phyloP scores from a whole-genome alignment of 345 rosid species.

The Pugionium dolabratum region DNA sequence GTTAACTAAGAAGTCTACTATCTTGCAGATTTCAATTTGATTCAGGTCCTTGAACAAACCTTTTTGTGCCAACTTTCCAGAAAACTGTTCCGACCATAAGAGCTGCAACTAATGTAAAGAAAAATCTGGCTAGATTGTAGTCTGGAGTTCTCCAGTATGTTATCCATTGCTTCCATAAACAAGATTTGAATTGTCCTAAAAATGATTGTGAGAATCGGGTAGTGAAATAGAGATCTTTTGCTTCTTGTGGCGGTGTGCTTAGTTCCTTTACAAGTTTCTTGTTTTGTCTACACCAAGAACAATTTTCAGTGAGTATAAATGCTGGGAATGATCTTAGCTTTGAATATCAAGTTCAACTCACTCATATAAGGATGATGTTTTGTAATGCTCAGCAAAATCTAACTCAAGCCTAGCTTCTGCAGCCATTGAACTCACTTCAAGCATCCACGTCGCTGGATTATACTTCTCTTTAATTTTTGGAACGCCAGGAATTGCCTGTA shows the following conservation, averaged over 20 bases:
- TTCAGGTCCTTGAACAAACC: slow-evolving; percentile 36
- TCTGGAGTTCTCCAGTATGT: slow-evolving; percentile 82
- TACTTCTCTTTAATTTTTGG: slow-evolving; percentile 65
- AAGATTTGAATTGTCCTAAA: slow-evolving; percentile 64
- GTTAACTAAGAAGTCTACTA: no score
- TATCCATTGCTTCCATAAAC: slow-evolving; percentile 73
- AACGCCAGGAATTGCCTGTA: slow-evolving; percentile 62
- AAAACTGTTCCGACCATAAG: slow-evolving; percentile 62
- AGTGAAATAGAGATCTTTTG: slow-evolving; percentile 52
- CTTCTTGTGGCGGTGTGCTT: slow-evolving; percentile 54
- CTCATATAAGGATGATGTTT: slow-evolving; percentile 56
- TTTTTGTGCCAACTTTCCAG: slow-evolving; percentile 62
- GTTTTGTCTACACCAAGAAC: slow-evolving; percentile 48
- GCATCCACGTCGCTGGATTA: slow-evolving; percentile 92
- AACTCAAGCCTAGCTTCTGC: slow-evolving; percentile 63
- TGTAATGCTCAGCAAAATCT: slow-evolving; percentile 76
- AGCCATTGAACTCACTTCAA: slow-evolving; percentile 83
- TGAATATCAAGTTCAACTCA: slow-evolving; percentile 38
- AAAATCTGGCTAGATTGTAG: slow-evolving; percentile 58
- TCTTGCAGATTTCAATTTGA: not conserved
- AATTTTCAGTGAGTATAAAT: not conserved
- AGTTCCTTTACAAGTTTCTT: slow-evolving; percentile 60
- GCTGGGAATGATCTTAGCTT: not conserved
- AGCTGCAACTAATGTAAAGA: slow-evolving; percentile 55
- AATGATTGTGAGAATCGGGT: slow-evolving; percentile 51